Evolutionary conservation across 73 alveolate genomes (phyloP).

Genomic region (Stentor roeselii): DNA sequence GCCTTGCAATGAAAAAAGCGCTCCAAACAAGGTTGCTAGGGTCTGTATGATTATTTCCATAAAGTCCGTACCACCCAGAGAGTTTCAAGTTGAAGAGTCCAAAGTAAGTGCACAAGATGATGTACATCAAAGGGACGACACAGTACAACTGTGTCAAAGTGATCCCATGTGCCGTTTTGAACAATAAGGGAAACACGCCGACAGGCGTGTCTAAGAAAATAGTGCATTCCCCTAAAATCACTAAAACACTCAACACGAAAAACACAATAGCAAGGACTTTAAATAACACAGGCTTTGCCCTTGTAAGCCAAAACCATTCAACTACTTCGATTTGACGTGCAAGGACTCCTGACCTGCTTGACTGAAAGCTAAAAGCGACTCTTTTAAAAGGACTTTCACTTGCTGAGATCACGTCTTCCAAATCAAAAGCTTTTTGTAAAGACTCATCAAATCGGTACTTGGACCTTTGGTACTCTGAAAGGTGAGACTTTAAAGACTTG

Average conservation of each 20-base stretch:
- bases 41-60: conserved; percentile 33
- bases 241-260: background rate
- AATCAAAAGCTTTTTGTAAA: conserved; percentile 7
- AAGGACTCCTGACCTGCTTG: background rate
- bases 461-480: conserved; percentile 21
- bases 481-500: background rate
- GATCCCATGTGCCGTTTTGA: background rate
- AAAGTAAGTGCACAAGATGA: conserved; percentile 21
- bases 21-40: conserved; percentile 17
- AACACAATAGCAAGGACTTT: background rate
- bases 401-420: conserved; percentile 12
- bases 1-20: conserved; percentile 18
- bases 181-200: background rate
- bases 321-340: background rate
- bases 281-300: background rate
- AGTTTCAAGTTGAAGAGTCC: conserved; percentile 4
- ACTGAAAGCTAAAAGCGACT: background rate
- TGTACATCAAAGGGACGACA: conserved; percentile 3
- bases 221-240: conserved; percentile 28
- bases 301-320: conserved; percentile 18
- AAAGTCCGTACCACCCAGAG: conserved; percentile 29
- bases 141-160: background rate
- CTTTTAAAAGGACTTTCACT: background rate
- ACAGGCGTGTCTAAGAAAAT: background rate
- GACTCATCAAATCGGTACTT: background rate